phyloP scores from a whole-genome alignment of 768 basidiomycete genomes.

The Tulasnella sp. region DNA sequence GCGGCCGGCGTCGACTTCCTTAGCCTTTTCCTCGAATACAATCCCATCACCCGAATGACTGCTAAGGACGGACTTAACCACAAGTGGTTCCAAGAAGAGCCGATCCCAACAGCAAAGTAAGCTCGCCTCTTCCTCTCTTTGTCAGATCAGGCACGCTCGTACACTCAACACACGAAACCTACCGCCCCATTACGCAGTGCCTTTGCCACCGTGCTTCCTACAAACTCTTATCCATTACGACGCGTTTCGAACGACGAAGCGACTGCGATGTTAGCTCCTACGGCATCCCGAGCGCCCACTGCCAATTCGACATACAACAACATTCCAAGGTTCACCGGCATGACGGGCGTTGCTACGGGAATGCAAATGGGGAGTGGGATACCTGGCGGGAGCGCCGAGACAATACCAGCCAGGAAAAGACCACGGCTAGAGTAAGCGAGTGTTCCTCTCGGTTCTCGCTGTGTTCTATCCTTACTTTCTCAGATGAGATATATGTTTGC shows the following conservation, averaged over 20 bases:
- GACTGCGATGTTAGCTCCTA: conserved; percentile 57
- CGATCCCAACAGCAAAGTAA: conserved; percentile 75
- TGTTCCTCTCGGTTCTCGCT: neutral
- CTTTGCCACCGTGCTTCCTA: conserved; percentile 51
- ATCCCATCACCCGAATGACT: conserved; percentile 77
- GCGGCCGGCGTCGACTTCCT: conserved; percentile 71
- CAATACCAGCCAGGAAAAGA: conserved; percentile 6
- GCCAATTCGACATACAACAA: neutral
- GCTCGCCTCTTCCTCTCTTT: conserved; percentile 24
- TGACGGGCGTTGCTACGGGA: conserved; percentile 1
- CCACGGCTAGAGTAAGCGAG: conserved; percentile 5
- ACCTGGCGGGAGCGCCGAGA: neutral
- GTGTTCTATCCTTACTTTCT: no score
- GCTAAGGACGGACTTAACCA: conserved; percentile 74
- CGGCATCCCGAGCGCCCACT: conserved; percentile 11
- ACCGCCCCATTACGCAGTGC: conserved; percentile 39
- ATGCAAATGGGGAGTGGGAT: neutral
- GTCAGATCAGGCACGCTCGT: neutral
- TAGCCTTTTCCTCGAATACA: conserved; percentile 76
- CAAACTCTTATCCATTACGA: conserved; percentile 72
- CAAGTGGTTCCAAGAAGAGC: conserved; percentile 89
- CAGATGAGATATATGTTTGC: no score
- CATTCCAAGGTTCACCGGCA: conserved; percentile 2
- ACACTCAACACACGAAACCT: neutral
- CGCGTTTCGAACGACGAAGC: conserved; percentile 91